Percentiles rank a stretch among this genome's conserved stretches.
phyloP scores from a whole-genome alignment of 805 yeast genomes.

The Zygosaccharomyces lentus region DNA sequence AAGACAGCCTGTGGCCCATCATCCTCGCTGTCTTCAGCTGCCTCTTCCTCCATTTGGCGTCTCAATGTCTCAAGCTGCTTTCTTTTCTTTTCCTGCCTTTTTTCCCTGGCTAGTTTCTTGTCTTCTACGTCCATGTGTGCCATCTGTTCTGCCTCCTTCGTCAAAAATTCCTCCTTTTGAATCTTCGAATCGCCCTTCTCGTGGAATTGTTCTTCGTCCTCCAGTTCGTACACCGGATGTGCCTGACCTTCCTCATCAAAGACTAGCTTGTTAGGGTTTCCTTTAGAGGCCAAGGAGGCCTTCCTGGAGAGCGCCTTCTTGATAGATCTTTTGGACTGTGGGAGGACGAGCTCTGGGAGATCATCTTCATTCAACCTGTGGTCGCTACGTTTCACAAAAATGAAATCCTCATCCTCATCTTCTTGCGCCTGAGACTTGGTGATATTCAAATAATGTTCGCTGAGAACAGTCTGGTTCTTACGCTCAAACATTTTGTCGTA shows the following conservation, averaged over 20 bases:
- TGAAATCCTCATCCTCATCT: constrained; percentile 64
- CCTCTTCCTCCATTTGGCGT: constrained; percentile 40
- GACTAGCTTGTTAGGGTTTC: constrained; percentile 69
- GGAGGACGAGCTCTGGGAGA: constrained; percentile 54
- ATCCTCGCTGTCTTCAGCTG: constrained; percentile 24
- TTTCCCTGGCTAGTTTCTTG: constrained; percentile 69
- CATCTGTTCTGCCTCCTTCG: constrained; percentile 67
- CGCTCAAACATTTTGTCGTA: constrained; percentile 96
- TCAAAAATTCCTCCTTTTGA: constrained; percentile 66
- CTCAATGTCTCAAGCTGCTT: constrained; percentile 77
- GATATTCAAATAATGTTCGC: constrained; percentile 80
- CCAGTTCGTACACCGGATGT: constrained; percentile 86
- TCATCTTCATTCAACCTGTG: constrained; percentile 65
- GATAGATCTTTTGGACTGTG: constrained; percentile 76
- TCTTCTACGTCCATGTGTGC: constrained; percentile 67
- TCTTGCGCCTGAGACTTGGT: constrained; percentile 44
- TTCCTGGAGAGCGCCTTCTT: constrained; percentile 88
- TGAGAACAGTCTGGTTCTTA: constrained; percentile 83
- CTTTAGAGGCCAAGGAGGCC: constrained; percentile 53
- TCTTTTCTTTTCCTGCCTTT: constrained; percentile 83
- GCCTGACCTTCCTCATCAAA: constrained; percentile 95
- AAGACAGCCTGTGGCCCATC: constrained; percentile 31
- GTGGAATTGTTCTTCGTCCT: constrained; percentile 81
- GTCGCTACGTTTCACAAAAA: constrained; percentile 72
- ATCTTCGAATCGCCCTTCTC: constrained; percentile 60